Base-by-base conservation (phyloP, 345 rosid species). In the Arabis hirsuta region DNA sequence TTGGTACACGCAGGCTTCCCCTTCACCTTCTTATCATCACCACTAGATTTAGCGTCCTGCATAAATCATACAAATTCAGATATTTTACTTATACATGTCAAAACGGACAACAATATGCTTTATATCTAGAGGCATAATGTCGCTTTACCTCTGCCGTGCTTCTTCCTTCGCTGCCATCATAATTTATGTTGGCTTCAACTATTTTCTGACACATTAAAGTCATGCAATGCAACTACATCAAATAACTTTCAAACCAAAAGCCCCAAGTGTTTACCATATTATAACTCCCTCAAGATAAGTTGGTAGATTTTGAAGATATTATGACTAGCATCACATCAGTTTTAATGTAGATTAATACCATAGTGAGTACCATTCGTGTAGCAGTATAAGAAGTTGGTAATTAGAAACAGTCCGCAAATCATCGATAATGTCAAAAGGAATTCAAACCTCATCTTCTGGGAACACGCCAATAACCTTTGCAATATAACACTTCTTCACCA, bases 1-100 rank as follows among this genome's bases (percentile, higher is more conserved):
- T 86, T 87, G n/a, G 98, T 90, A 79, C 87, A 82, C 5, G 98
- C 85, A 66, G 85, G 78, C 88, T 90, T 90, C 54, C 99, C 97
- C 73, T 82, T 88, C 47, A 48, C 55, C 38, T 77, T 68, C 55
- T 71, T 75, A 75, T 36, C 63, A 68, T 72, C 83, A 75, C 81
- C 86, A 78, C 69, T 50, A 38, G 81, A 53, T 52, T 69, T 72
- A 3, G 78, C 81, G 11, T 79, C 87, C 96, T 92, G 86, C 73
- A 69, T 19, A 58, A 58, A 32, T 0, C 64, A 65, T 31, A 13
- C 6, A 48, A 45, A 68, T 39, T n/a, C 7, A 2, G 1, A 63
- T 47, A 29, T 10, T 26, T 36, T 44, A 55, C 43, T 43, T 4
- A 2, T 22, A 41, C 26, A 60, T 20, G 29, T 12, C n/a, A 46